phyloP scores from a whole-genome alignment of 2,329 filamentous ascomycete genomes.

The Scedosporium boydii region DNA sequence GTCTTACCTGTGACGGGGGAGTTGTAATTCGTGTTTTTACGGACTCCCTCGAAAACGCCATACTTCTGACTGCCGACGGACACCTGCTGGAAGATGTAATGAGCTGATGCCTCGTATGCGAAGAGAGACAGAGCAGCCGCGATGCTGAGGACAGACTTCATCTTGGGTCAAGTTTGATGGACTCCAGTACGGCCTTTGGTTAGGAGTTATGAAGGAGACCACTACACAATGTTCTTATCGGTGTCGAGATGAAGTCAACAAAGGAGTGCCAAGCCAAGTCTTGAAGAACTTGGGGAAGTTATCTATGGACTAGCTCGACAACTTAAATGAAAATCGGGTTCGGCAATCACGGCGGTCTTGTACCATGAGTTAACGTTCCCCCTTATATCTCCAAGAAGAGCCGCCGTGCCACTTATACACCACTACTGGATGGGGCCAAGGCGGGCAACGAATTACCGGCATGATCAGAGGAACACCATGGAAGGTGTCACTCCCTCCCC shows the following conservation, averaged over 20 bases:
- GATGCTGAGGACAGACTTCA: conserved; percentile 4
- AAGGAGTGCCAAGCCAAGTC: too few species aligned
- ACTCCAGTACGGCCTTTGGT: neutral
- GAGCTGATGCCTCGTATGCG: conserved; percentile 11
- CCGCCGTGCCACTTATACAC: neutral
- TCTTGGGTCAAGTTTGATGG: neutral
- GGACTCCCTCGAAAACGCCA: conserved; percentile 22
- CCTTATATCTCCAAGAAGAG: neutral
- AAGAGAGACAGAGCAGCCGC: neutral
- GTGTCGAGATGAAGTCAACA: neutral
- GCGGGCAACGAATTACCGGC: neutral
- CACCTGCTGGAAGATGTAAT: conserved; percentile 22
- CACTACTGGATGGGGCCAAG: neutral
- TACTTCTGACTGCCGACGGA: conserved; percentile 16
- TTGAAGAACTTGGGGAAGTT: too few species aligned
- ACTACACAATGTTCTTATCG: neutral
- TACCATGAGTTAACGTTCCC: neutral
- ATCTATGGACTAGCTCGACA: neutral
- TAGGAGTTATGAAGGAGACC: neutral
- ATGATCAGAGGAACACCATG: neutral
- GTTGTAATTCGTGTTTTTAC: conserved; percentile 27
- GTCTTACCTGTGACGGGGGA: conserved; percentile 20
- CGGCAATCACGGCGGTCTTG: neutral
- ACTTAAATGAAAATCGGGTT: neutral
- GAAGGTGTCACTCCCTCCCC: neutral